Evolutionary conservation across 441 rosid genomes (phyloP), one percentile per base, ranked within the genome.

Genomic region (Adansonia madagascariensis): DNA sequence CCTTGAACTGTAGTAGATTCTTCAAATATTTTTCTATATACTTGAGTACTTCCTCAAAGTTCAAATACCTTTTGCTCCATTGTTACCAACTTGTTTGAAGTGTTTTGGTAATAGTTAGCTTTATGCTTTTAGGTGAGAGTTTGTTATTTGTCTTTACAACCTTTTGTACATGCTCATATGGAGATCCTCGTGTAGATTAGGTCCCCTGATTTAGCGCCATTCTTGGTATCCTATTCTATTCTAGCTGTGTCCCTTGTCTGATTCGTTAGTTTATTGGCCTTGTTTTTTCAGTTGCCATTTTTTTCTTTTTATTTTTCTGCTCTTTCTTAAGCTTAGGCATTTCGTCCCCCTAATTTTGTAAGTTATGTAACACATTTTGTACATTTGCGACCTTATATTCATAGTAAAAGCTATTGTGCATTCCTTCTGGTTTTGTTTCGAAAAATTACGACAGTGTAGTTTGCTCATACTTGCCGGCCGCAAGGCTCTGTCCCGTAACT

Each of bases 121-220:
- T 67, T 68, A 68, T 72, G 77, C 63, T 67, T 1, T 79, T 53
- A 81, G 86, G 89, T 79, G 86, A 78, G 80, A 75, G 79, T 79
- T 64, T 84, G 76, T 81, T 35, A 35, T 35, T 35, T 76, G 70
- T 64, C 44, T 60, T 35, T 63, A 68, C 87, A 72, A 81, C 88
- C 84, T 56, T 60, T 41, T 83, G 78, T 82, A 76, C 46, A 80
- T 83, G 77, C 46, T 47, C 73, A 77, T 22, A 69, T 81, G 1
- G 10, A 80, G 73, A 71, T 70, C 77, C 41, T 57, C 71, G 60
- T 80, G 84, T 87, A 87, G 84, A 86, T 80, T 84, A 85, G 84
- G 71, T 22, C 67, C 82, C 64, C 27, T 55, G 61, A 74, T 77
- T 71, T 73, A 71, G 82, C 31, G 69, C 59, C 80, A 83, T 88